Evolutionary conservation across 2,329 filamentous ascomycete species (phyloP), one percentile per base, ranked within the genome.

Genomic region (Thermomyces lanuginosus): DNA sequence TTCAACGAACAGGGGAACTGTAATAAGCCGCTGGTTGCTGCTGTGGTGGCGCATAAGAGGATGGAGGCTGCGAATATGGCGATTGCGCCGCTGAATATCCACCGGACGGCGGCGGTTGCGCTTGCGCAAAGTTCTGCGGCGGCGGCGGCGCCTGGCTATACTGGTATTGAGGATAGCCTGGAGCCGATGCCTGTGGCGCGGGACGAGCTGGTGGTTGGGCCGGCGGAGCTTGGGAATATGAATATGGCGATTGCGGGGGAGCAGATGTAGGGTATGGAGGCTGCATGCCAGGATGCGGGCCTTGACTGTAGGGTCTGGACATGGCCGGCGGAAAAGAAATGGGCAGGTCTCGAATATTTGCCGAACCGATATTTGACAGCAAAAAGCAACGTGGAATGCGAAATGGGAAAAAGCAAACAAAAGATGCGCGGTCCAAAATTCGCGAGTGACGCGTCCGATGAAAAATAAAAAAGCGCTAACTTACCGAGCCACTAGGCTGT

Each of bases 211-310:
- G n/a, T n/a, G n/a, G n/a, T n/a, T n/a, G n/a, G n/a, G n/a, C n/a
- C n/a, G n/a, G 32, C 14, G 32, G 33, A 22, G 19, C 19, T 15
- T 9, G n/a, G n/a, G n/a, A n/a, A n/a, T n/a, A n/a, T n/a, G n/a
- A n/a, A 26, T 32, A 30, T 9, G 28, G 29, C 19, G 32, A 42
- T 32, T 51, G 51, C 24, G 37, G 40, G n/a, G n/a, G n/a, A 16
- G 44, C 36, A 28, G 46, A 38, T 23, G 43, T 37, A 14, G 49
- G 44, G 36, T 55, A 49, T 11, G 51, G 49, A 19, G 50, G 47
- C 33, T 55, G 51, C 40, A 54, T 52, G 33, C 42, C 42, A 37
- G 45, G 44, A 39, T 51, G 52, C 26, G 39, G 44, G 32, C 37
- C 44, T 40, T 44, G 49, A 34, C 45, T 39, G 40, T 51, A 53